Evolutionary conservation across 2,329 filamentous ascomycete species (phyloP).

Genomic region (Alternaria metachromatica): DNA sequence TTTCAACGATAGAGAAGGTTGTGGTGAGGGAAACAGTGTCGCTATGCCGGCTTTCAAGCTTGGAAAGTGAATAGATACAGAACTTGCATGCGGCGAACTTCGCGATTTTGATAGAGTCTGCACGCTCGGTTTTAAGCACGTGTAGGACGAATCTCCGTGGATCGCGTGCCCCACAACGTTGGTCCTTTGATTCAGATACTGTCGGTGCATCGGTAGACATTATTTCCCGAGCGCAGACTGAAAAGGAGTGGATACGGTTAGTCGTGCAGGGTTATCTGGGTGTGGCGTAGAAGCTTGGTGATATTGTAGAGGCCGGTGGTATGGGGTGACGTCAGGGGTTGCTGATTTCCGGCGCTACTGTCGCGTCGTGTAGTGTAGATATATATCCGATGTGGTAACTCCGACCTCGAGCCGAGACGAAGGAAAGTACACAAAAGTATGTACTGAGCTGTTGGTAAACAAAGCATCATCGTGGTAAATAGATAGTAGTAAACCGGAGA

Average conservation of each 20-base stretch:
- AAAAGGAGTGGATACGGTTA: neutral
- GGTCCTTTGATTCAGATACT: neutral
- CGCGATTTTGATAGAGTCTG: neutral
- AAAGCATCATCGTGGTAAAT: neutral
- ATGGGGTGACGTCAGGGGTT: neutral
- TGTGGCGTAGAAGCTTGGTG: neutral
- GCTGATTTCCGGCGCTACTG: neutral
- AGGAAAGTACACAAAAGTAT: neutral
- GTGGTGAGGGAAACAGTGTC: neutral
- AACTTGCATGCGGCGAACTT: neutral
- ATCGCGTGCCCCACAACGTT: conserved; percentile 1
- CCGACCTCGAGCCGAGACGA: neutral
- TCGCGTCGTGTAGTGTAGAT: neutral
- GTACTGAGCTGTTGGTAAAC: neutral
- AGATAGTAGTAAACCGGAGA: neutral
- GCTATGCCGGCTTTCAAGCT: neutral
- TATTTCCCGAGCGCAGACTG: neutral
- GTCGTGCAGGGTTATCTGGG: neutral
- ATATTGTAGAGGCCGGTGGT: neutral
- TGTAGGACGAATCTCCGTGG: neutral
- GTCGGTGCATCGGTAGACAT: conserved; percentile 4
- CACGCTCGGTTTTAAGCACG: conserved; percentile 9
- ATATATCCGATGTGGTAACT: neutral
- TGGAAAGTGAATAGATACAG: neutral
- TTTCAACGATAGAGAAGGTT: neutral